Percentiles rank a stretch among this genome's conserved stretches.
Conservation (phyloP, 345 rosid genomes). For the Lumnitzera racemosa region DNA sequence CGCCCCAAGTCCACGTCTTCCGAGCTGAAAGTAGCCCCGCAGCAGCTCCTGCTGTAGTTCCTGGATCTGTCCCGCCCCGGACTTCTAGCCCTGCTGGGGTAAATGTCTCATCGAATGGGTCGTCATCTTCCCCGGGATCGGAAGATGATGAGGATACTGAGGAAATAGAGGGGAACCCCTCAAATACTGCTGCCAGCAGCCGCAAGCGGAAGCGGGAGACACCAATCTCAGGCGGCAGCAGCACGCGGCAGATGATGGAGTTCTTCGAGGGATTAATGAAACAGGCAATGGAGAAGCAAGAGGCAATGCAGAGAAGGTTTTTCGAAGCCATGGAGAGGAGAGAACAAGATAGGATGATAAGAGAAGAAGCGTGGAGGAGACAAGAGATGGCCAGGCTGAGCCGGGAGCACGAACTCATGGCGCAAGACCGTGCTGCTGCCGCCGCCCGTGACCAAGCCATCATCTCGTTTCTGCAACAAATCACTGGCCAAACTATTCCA, state of each 20-base stretch:
- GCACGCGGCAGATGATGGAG: constrained; percentile 54
- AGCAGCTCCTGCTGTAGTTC: background rate
- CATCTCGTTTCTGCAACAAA: constrained; percentile 55
- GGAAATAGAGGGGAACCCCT: constrained; percentile 34
- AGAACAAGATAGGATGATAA: constrained; percentile 65
- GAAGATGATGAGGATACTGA: constrained; percentile 43
- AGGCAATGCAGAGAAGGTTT: constrained; percentile 63
- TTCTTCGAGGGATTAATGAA: constrained; percentile 58
- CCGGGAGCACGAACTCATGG: constrained; percentile 62
- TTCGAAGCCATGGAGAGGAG: constrained; percentile 75
- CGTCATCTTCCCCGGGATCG: constrained; percentile 49
- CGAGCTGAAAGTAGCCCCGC: constrained; percentile 2
- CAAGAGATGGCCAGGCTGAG: constrained; percentile 59
- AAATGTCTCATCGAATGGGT: constrained; percentile 57
- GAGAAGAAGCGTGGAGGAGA: constrained; percentile 81
- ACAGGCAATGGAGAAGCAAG: constrained; percentile 78
- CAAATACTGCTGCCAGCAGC: constrained; percentile 31
- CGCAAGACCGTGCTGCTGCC: constrained; percentile 60
- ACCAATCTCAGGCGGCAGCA: constrained; percentile 13
- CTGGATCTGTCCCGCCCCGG: background rate
- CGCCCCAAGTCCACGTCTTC: background rate
- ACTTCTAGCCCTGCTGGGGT: constrained; percentile 20
- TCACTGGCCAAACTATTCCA: constrained; percentile 70
- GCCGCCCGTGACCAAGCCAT: constrained; percentile 65
- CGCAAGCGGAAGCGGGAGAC: constrained; percentile 60